Conservation (phyloP, 2,329 filamentous ascomycete genomes). For the Aspergillus viridinutans region DNA sequence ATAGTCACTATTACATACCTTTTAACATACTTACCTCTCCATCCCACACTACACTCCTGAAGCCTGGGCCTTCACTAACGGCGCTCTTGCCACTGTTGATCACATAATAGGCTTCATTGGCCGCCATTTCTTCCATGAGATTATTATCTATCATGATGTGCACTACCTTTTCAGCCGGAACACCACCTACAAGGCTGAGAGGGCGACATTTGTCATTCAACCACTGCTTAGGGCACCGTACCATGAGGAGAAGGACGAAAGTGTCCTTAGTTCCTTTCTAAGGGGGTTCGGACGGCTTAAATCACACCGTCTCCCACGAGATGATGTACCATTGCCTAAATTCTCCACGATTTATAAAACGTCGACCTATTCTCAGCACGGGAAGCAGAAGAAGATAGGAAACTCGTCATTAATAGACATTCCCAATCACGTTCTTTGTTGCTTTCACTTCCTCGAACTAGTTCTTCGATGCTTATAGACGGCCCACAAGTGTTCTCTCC, state of each 20-base stretch:
- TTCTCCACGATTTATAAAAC: no score
- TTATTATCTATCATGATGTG: constrained; percentile 61
- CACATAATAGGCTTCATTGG: constrained; percentile 63
- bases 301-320: no score
- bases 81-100: constrained; percentile 60
- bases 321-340: no score
- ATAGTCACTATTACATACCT: constrained; percentile 70
- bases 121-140: constrained; percentile 62
- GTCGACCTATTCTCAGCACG: no score
- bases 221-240: constrained; percentile 55
- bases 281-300: no score
- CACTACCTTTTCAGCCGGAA: constrained; percentile 61
- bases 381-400: no score
- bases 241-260: constrained; percentile 31
- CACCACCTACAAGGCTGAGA: constrained; percentile 58
- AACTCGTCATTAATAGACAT: no score
- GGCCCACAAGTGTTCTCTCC: no score
- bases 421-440: no score
- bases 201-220: constrained; percentile 55
- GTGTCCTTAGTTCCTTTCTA: constrained; percentile 42
- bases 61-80: constrained; percentile 60
- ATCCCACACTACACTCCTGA: constrained; percentile 57
- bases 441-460: no score
- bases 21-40: constrained; percentile 63
- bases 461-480: no score